Base-by-base conservation (phyloP, 1,284 basidiomycete genomes). In the Ustilago nuda region DNA sequence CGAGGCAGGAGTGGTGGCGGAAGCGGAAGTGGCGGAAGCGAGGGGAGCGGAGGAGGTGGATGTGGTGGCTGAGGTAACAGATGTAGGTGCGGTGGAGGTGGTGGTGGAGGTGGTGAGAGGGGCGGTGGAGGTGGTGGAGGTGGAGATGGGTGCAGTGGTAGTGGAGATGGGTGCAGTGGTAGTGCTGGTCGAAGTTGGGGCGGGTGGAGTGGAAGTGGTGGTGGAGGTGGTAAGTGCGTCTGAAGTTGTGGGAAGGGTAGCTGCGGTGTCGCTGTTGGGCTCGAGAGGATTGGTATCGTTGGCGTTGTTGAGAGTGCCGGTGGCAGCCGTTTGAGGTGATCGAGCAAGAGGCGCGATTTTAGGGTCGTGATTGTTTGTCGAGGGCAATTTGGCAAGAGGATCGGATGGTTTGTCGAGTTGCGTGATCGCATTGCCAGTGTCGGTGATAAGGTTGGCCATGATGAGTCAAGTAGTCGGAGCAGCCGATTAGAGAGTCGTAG, bases 281-380 rank as follows among this genome's bases (percentile, higher is more conserved):
- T 39, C 50, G 43, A 56, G 17, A 36, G 19, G 11, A 33, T 35
- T 58, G 50, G 37, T 13, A 39, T 35, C 19, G 23, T 15, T 17
- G 17, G 45, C 17, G 37, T 8, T 53, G 37, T 53, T 46, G 19
- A 56, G 23, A 15, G 41, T 55, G 17, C 58, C 59, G 43, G 43
- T 45, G n/a, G 9, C 43, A 19, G 51, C 36, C 23, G 61, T 48
- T 71, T 66, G 68, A 51, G 63, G 63, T 23, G 68, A 66, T 55
- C 68, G 68, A 19, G 55, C 35, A 45, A 58, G 27, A 45, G 59
- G 63, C 6, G 69, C 69, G 27, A 72, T 39, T 32, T 33, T 36
- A 17, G 32, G 8, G 23, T 32, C 6, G 39, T 50, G 36, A 33
- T 17, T n/a, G n/a, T 32, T 6, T 15, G 43, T 23, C 9, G 39